A percentile compares a stretch with the other conserved stretches of the same genome.
phyloP scores from a whole-genome alignment of 2,329 filamentous ascomycete genomes.

The Monosporascus ibericus region DNA sequence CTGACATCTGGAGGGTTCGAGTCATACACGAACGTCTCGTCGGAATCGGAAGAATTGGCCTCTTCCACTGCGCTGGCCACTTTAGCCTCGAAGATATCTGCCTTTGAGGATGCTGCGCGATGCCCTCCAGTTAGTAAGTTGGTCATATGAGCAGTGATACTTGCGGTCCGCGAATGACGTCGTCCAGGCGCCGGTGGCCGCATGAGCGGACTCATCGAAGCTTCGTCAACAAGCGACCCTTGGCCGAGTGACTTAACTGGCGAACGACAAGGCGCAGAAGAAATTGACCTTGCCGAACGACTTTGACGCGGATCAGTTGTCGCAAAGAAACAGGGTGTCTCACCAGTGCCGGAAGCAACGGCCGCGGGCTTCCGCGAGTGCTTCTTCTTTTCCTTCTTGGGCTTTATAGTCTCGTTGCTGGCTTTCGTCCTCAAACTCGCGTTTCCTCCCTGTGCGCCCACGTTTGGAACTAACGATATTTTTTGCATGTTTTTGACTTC shows the following conservation, averaged over 20 bases:
- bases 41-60: conserved; percentile 92
- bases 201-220: conserved; percentile 14
- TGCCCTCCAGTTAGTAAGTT: conserved; percentile 37
- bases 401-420: conserved; percentile 92
- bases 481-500: conserved; percentile 89
- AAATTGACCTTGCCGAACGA: conserved; percentile 32
- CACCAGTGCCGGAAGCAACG: conserved; percentile 68
- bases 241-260: conserved; percentile 29
- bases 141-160: conserved; percentile 33
- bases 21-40: conserved; percentile 98
- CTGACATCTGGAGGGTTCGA: conserved; percentile 76
- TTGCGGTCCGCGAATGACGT: conserved; percentile 18
- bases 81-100: conserved; percentile 96
- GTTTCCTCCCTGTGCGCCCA: conserved; percentile 57
- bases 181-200: conserved; percentile 10
- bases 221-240: conserved; percentile 27
- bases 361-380: conserved; percentile 65
- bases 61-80: conserved; percentile 95
- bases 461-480: conserved; percentile 61
- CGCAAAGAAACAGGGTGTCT: conserved; percentile 33
- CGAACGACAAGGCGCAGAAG: conserved; percentile 25
- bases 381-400: conserved; percentile 89
- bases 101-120: conserved; percentile 76
- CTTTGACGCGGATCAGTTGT: conserved; percentile 33
- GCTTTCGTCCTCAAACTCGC: conserved; percentile 79